Conservation (phyloP, 2,329 filamentous ascomycete species). For the Albifimbria verrucaria region DNA sequence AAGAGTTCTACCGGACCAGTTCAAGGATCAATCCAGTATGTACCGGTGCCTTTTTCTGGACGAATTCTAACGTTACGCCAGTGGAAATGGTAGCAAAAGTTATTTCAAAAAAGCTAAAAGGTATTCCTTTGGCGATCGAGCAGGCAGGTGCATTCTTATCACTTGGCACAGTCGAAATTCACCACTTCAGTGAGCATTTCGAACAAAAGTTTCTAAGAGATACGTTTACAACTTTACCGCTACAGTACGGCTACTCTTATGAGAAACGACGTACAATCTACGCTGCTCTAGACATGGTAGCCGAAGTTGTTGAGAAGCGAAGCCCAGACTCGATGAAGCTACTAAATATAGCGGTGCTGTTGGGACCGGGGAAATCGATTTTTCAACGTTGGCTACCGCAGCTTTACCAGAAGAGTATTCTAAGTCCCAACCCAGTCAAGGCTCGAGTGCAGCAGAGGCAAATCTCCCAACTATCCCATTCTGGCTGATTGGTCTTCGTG, state of each 20-base stretch:
- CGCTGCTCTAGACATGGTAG: background rate
- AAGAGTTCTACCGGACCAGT: background rate
- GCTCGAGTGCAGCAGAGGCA: background rate
- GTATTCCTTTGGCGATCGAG: background rate
- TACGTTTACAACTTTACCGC: background rate
- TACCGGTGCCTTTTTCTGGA: background rate
- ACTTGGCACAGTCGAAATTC: background rate
- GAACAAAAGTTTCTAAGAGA: background rate
- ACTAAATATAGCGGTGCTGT: background rate
- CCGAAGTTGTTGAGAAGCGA: background rate
- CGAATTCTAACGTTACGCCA: background rate
- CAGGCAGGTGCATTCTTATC: background rate
- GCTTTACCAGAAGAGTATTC: background rate
- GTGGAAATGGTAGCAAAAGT: background rate
- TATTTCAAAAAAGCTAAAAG: background rate
- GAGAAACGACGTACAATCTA: background rate
- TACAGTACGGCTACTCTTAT: background rate
- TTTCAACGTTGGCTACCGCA: background rate
- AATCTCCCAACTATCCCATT: background rate
- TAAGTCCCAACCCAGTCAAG: background rate
- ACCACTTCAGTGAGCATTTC: background rate
- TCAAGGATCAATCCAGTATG: background rate
- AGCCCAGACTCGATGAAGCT: background rate
- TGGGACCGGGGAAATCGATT: background rate
- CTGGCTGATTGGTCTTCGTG: background rate